Conservation (phyloP, 2,329 filamentous ascomycete species). For the Ophiostoma montium region DNA sequence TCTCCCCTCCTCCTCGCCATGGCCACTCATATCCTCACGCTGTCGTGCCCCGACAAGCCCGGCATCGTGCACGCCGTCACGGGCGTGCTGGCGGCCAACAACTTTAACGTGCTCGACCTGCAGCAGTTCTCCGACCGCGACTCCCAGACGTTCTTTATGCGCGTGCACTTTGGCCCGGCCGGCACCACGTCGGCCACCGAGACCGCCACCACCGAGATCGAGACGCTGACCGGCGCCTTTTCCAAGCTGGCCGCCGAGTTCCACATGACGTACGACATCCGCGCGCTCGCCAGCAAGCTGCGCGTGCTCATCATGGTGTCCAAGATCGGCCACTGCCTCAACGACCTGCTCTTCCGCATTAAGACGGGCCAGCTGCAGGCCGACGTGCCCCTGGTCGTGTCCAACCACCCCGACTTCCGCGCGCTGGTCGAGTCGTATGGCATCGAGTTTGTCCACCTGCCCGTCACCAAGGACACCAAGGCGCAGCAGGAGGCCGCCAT, state of each 20-base stretch:
- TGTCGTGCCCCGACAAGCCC: slow-evolving; percentile 72
- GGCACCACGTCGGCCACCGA: slow-evolving; percentile 27
- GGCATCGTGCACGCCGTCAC: slow-evolving; percentile 80
- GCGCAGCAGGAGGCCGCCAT: slow-evolving; percentile 56
- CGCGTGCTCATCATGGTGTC: slow-evolving; percentile 79
- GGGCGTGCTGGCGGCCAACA: slow-evolving; percentile 56
- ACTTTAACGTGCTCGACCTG: slow-evolving; percentile 70
- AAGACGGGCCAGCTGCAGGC: slow-evolving; percentile 52
- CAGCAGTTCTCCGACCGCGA: slow-evolving; percentile 71
- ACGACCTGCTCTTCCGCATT: slow-evolving; percentile 60
- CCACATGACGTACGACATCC: slow-evolving; percentile 56
- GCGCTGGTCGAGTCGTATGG: slow-evolving; percentile 57
- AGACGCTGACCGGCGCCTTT: slow-evolving; percentile 42
- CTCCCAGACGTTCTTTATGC: slow-evolving; percentile 73
- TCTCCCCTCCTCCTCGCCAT: slow-evolving; percentile 16
- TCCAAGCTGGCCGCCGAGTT: slow-evolving; percentile 46
- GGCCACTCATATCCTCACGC: slow-evolving; percentile 55
- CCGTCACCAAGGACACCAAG: slow-evolving; percentile 68
- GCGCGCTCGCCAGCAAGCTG: slow-evolving; percentile 53
- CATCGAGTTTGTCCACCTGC: slow-evolving; percentile 68
- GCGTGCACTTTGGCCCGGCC: slow-evolving; percentile 62
- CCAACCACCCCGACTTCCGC: slow-evolving; percentile 65
- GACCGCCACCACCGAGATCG: slow-evolving; percentile 25
- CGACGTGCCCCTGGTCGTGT: slow-evolving; percentile 65
- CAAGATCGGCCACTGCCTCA: slow-evolving; percentile 66